Evolutionary conservation across 805 yeast genomes (phyloP), one percentile per base, ranked within the genome.

Genomic region (Limtongozyma cylindracea): DNA sequence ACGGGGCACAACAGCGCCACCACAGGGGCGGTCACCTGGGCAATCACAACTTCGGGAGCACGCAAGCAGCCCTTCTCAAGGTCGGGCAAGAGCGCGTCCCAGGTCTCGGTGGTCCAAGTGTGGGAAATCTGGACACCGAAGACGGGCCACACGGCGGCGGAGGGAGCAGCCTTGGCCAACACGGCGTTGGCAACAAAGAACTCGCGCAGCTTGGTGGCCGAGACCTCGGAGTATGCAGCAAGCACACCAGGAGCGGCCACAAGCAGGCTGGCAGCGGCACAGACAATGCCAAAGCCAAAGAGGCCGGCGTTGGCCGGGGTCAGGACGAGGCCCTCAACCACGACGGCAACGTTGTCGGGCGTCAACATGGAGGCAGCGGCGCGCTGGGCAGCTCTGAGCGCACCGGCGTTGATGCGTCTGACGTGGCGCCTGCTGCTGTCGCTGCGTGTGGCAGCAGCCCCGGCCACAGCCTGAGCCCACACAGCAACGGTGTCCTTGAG

Each of bases 1-100:
- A 39, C 25, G 17, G 39, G 31, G 17, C 17, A 7, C 8, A 70
- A 48, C 6, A 78, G 35, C 8, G 53, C 49, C 4, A 67, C 59
- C 3, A 72, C 38, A n/a, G 69, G 38, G 11, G n/a, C n/a, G n/a
- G n/a, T n/a, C n/a, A n/a, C n/a, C n/a, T 35, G 31, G 10, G 53
- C 55, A 25, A 77, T 58, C 0, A 76, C 60, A 18, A 49, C 41
- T 35, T 78, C 94, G 0, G 93, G 70, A 2, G 91, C 62, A 39
- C 93, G 60, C 29, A 82, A 49, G 22, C 70, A 50, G 1, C 82
- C 60, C 37, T 72, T 77, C 33, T 74, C 82, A 21, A 82, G 33
- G 11, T 58, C 53, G 2, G 91, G 77, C 6, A 64, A 41, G 11
- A 72, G 33, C 5, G 30, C 23, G 2, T 41, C 28, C 11, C 36